Conservation (phyloP, 805 yeast species). For the Kregervanrija fluxuum region DNA sequence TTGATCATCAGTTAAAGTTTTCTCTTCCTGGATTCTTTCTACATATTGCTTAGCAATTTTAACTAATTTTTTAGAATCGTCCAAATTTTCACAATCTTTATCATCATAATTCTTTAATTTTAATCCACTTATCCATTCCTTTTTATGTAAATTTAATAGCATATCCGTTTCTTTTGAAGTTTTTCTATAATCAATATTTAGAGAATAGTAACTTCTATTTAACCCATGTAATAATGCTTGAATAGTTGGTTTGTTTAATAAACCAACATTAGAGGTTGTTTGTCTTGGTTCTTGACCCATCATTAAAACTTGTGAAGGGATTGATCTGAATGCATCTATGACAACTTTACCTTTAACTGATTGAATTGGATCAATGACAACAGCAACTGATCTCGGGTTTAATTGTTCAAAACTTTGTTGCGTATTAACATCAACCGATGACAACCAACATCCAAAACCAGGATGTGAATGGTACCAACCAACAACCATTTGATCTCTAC, state of each 20-base stretch:
- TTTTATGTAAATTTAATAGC: slow-evolving; percentile 90
- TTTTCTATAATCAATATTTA: slow-evolving; percentile 90
- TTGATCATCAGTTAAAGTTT: slow-evolving; percentile 79
- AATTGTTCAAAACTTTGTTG: slow-evolving; percentile 97
- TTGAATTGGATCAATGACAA: slow-evolving; percentile 96
- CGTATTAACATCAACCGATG: slow-evolving; percentile 94
- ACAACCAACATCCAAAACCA: slow-evolving; percentile 99
- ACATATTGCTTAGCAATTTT: slow-evolving; percentile 86
- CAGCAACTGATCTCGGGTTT: slow-evolving; percentile 95
- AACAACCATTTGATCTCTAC: slow-evolving; percentile 98
- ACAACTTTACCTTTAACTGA: slow-evolving; percentile 98
- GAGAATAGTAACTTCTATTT: slow-evolving; percentile 92
- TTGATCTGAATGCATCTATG: slow-evolving; percentile 94
- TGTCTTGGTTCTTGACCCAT: slow-evolving; percentile 98
- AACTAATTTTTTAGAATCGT: slow-evolving; percentile 71
- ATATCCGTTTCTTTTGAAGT: slow-evolving; percentile 88
- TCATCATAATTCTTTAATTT: slow-evolving; percentile 68
- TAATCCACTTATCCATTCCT: slow-evolving; percentile 92
- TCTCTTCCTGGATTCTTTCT: slow-evolving; percentile 86
- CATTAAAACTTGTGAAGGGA: slow-evolving; percentile 81
- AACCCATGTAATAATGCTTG: slow-evolving; percentile 96
- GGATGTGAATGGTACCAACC: slow-evolving; percentile 99
- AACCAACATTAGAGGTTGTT: slow-evolving; percentile 92
- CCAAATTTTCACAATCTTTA: slow-evolving; percentile 69
- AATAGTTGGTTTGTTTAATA: slow-evolving; percentile 90